Evolutionary conservation across 1,139 yeast species (phyloP).

Genomic region (Taphrina betulina): DNA sequence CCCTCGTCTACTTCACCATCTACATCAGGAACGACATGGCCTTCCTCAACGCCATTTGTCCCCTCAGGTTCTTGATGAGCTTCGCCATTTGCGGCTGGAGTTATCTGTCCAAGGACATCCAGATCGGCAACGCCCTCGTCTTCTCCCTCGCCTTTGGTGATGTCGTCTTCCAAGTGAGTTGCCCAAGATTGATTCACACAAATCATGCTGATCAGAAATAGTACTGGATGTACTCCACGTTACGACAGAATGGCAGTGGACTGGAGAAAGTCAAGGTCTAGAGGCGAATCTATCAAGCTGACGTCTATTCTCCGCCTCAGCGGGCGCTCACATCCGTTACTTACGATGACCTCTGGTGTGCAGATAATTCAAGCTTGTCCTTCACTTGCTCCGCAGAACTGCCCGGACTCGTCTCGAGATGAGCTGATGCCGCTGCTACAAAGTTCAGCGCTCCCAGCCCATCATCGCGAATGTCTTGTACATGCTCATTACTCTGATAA

Average conservation of each 20-base stretch:
- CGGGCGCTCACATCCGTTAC: too few relatives aligned
- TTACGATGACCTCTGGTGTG: too few relatives aligned
- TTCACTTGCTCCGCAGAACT: too few relatives aligned
- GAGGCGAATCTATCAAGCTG: too few relatives aligned
- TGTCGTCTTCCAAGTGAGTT: constrained; percentile 15
- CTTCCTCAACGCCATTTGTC: constrained; percentile 15
- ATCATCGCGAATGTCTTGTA: too few relatives aligned
- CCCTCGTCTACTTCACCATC: constrained; percentile 19
- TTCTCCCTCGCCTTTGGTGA: constrained; percentile 24
- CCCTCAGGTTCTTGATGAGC: constrained; percentile 18
- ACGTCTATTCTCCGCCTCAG: too few relatives aligned
- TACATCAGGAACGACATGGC: constrained; percentile 23
- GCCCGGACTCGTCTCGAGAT: too few relatives aligned
- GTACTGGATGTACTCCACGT: constrained; percentile 20
- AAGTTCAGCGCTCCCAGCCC: too few relatives aligned
- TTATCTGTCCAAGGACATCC: background rate
- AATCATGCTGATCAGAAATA: background rate
- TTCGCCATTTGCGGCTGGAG: constrained; percentile 26
- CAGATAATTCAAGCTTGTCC: too few relatives aligned
- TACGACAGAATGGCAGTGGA: constrained; percentile 9
- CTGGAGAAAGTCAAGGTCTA: too few relatives aligned
- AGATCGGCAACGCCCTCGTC: constrained; percentile 24
- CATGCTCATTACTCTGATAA: too few relatives aligned
- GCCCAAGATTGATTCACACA: background rate
- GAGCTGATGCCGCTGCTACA: too few relatives aligned